These are phyloP conservation scores for Fusarium metavorans DNA, from an alignment of 2,329 filamentous ascomycete genomes.

Conservation along the genomic window DNA sequence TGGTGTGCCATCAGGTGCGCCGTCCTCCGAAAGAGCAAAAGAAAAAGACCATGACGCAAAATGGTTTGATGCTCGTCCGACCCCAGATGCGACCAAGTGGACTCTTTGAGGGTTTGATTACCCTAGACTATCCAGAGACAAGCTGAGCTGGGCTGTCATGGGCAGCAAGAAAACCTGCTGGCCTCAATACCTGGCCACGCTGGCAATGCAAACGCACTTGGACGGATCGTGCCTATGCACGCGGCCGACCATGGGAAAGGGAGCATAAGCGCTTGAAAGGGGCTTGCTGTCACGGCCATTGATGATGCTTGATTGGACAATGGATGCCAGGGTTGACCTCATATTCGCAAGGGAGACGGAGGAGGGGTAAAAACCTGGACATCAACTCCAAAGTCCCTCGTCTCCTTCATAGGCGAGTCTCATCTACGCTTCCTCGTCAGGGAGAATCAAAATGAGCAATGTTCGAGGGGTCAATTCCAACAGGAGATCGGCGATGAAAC, in stretches of 20 bases:
- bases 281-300: conserved; percentile 9
- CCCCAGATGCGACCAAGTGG: conserved; percentile 38
- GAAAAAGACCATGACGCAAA: conserved; percentile 38
- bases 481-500: conserved; percentile 4
- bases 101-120: conserved; percentile 31
- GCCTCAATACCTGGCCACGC: conserved; percentile 41
- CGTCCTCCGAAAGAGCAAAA: conserved; percentile 32
- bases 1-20: conserved; percentile 34
- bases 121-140: conserved; percentile 37
- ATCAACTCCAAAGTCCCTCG: conserved; percentile 15
- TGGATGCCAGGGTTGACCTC: conserved; percentile 13
- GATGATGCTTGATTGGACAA: conserved; percentile 37
- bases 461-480: conserved; percentile 21
- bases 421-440: conserved; percentile 23
- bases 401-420: conserved; percentile 20
- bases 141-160: not conserved
- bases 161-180: conserved; percentile 28
- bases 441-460: conserved; percentile 35
- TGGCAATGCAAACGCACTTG: conserved; percentile 39
- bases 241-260: conserved; percentile 11
- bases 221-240: conserved; percentile 26
- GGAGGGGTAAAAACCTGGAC: conserved; percentile 24
- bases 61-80: conserved; percentile 34
- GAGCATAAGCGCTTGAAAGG: conserved; percentile 34
- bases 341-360: conserved; percentile 21